Evolutionary conservation across 805 yeast species (phyloP).

Genomic region (Brettanomyces custersianus): DNA sequence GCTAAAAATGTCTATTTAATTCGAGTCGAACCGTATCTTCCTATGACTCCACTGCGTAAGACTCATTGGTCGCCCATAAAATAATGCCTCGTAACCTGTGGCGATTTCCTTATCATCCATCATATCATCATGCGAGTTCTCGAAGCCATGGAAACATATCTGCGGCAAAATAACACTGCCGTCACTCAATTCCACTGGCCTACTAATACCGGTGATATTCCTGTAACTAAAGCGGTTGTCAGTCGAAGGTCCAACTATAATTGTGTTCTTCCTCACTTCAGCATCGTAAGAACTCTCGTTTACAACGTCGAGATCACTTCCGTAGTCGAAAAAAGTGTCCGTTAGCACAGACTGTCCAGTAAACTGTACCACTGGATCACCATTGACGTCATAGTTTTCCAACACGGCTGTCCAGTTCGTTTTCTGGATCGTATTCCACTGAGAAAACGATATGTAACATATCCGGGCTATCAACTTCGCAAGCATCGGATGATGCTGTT

Average conservation of each 20-base stretch:
- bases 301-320: slow-evolving; percentile 17
- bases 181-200: slow-evolving; percentile 23
- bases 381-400: slow-evolving; percentile 24
- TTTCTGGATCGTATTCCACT: slow-evolving; percentile 14
- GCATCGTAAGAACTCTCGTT: slow-evolving; percentile 3
- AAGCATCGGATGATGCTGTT: slow-evolving; percentile 26
- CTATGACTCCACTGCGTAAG: slow-evolving; percentile 15
- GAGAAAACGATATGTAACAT: slow-evolving; percentile 19
- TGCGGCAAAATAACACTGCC: slow-evolving; percentile 22
- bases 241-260: slow-evolving; percentile 18
- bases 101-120: slow-evolving; percentile 21
- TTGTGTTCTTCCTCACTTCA: slow-evolving; percentile 7
- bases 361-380: slow-evolving; percentile 25
- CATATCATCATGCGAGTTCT: slow-evolving; percentile 12
- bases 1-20: too few species aligned
- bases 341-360: slow-evolving; percentile 28
- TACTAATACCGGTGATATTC: slow-evolving; percentile 17
- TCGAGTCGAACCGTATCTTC: slow-evolving; percentile 12
- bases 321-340: slow-evolving; percentile 25
- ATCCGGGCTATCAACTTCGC: slow-evolving; percentile 26
- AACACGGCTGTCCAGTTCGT: slow-evolving; percentile 24
- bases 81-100: slow-evolving; percentile 17
- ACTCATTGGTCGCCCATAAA: slow-evolving; percentile 20
- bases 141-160: slow-evolving; percentile 22
- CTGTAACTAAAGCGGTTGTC: slow-evolving; percentile 15